These are phyloP conservation scores for Alternaria consortialis DNA, from an alignment of 2,329 filamentous ascomycete species.

Conservation along the genomic window DNA sequence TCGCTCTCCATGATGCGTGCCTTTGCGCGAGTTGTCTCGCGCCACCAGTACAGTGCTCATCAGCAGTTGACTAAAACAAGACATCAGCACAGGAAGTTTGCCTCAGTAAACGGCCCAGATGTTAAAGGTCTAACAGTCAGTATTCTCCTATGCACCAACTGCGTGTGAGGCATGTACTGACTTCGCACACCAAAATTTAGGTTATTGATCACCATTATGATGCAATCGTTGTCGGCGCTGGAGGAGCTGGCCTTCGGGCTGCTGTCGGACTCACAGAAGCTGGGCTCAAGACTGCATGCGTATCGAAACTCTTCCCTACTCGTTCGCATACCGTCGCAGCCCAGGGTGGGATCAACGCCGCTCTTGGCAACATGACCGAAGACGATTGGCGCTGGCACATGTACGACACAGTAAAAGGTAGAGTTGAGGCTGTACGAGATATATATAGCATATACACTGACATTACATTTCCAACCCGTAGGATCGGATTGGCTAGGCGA, in stretches of 20 bases:
- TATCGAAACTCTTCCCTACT: constrained; percentile 71
- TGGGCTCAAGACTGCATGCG: constrained; percentile 71
- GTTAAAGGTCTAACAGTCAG: constrained; percentile 28
- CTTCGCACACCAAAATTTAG: too few relatives aligned
- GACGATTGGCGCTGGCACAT: constrained; percentile 69
- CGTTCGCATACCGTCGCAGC: constrained; percentile 73
- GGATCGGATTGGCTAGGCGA: constrained; percentile 68
- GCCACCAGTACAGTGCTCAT: constrained; percentile 22
- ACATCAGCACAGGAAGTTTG: constrained; percentile 23
- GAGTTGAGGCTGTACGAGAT: not conserved
- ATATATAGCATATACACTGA: not conserved
- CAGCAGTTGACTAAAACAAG: constrained; percentile 3
- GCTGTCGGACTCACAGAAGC: constrained; percentile 71
- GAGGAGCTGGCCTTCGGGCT: constrained; percentile 70
- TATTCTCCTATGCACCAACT: too few relatives aligned
- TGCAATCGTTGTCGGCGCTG: constrained; percentile 61
- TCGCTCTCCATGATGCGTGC: constrained; percentile 31
- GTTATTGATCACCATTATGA: constrained; percentile 14
- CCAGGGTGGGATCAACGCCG: constrained; percentile 71
- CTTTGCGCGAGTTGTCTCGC: constrained; percentile 35
- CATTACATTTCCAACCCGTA: constrained; percentile 51
- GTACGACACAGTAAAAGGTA: constrained; percentile 60
- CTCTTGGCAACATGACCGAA: constrained; percentile 64
- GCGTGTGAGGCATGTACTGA: not conserved
- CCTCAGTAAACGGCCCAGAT: constrained; percentile 28